Evolutionary conservation across 2,329 filamentous ascomycete genomes (phyloP), one percentile per base, ranked within the genome.

Genomic region (Rhytidhysteron rufulum): DNA sequence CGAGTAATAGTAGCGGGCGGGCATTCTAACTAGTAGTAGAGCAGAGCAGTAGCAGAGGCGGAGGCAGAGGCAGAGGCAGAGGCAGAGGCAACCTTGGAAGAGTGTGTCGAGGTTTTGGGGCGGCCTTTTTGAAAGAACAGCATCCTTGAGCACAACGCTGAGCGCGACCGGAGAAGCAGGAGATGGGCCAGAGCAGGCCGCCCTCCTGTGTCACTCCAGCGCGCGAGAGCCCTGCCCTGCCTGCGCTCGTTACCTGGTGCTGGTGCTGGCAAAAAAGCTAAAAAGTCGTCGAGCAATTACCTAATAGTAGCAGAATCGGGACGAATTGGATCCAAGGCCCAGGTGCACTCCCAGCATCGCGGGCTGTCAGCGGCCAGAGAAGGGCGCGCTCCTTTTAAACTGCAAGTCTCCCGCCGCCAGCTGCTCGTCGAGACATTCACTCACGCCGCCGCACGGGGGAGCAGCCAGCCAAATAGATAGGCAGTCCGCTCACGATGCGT

Each of bases 241-340:
- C 24, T 20, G 6, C 13, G 37, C 37, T 13, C 31, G 27, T 39
- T 15, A 18, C 24, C 24, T 27, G 8, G 24, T 27, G 8, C 24
- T 27, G 13, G 17, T 16, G n/a, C n/a, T n/a, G n/a, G n/a, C n/a
- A n/a, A n/a, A n/a, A n/a, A n/a, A n/a, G n/a, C n/a, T n/a, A 13
- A 24, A 30, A n/a, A 31, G 37, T 37, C 27, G 33, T 43, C 27
- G 34, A 17, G 30, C 29, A 43, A 46, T 46, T 46, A 46, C 43
- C 40, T 46, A 46, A 46, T 46, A 31, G 43, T 34, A 40, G 40
- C 40, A 22, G 22, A 10, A 16, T 39, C 40, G 36, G 39, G 40
- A 37, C 43, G 37, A 39, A 40, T 42, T 40, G 33, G 33, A 35
- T 16, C 35, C 16, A 18, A 21, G 16, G 21, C 22, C 3, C 21